Evolutionary conservation across 73 alveolate species (phyloP).

Genomic region (Paramecium primaurelia): DNA sequence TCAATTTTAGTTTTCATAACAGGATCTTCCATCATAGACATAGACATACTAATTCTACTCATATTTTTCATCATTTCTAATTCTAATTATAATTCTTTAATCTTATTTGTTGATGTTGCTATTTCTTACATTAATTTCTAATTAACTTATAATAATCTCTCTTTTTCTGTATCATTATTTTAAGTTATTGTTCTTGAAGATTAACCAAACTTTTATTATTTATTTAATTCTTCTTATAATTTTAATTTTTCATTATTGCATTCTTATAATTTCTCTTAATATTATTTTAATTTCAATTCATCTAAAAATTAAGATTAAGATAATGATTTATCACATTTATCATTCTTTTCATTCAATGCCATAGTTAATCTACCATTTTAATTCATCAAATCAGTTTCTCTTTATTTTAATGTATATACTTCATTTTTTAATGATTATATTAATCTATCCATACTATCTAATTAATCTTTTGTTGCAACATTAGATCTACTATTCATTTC

Average conservation of each 20-base stretch:
- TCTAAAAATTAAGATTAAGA: background rate
- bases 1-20: background rate
- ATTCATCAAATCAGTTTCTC: slow-evolving; percentile 24
- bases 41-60: slow-evolving; percentile 40
- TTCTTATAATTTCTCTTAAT: background rate
- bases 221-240: background rate
- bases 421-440: background rate
- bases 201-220: background rate
- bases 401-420: background rate
- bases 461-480: background rate
- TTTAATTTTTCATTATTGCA: background rate
- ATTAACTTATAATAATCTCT: background rate
- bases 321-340: background rate
- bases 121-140: slow-evolving; percentile 10
- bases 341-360: slow-evolving; percentile 36
- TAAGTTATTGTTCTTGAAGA: background rate
- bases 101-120: background rate
- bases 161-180: background rate
- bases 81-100: slow-evolving; percentile 10
- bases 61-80: background rate
- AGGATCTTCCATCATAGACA: slow-evolving; percentile 52
- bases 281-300: background rate
- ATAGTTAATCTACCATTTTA: background rate
- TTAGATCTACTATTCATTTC: background rate
- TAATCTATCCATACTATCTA: slow-evolving; percentile 10